Conservation (phyloP, 495 filamentous ascomycete species). For the Gamarada debralockiae region DNA sequence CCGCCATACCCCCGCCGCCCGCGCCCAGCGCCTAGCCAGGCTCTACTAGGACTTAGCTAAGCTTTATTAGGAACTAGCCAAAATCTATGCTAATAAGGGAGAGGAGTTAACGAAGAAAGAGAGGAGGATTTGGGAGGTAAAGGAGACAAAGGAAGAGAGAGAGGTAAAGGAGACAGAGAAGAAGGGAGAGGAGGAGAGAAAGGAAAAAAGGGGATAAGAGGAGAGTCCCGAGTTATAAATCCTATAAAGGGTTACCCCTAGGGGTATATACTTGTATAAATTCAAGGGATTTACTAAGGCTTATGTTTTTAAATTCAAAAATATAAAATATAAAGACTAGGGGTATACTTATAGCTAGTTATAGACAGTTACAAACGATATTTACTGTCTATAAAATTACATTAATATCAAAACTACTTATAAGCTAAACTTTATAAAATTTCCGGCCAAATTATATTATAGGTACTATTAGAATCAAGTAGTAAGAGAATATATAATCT, state of each 20-base stretch:
- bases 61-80: no score
- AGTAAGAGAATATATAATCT: neutral
- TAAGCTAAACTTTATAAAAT: neutral
- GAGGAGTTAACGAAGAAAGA: no score
- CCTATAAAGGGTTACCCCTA: neutral
- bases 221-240: neutral
- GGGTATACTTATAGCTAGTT: neutral
- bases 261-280: neutral
- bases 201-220: neutral
- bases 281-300: neutral
- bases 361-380: neutral
- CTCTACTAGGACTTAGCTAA: no score
- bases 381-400: neutral
- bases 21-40: neutral
- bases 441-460: neutral
- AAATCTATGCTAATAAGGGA: no score
- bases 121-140: neutral
- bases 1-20: neutral
- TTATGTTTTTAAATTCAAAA: neutral
- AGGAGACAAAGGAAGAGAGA: neutral
- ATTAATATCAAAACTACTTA: neutral
- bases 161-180: neutral
- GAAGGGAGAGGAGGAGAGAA: neutral
- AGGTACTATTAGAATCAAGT: neutral
- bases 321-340: neutral